A percentile compares a stretch with the other conserved stretches of the same genome.
phyloP scores from a whole-genome alignment of 805 yeast genomes.

The Limtongia smithiae region DNA sequence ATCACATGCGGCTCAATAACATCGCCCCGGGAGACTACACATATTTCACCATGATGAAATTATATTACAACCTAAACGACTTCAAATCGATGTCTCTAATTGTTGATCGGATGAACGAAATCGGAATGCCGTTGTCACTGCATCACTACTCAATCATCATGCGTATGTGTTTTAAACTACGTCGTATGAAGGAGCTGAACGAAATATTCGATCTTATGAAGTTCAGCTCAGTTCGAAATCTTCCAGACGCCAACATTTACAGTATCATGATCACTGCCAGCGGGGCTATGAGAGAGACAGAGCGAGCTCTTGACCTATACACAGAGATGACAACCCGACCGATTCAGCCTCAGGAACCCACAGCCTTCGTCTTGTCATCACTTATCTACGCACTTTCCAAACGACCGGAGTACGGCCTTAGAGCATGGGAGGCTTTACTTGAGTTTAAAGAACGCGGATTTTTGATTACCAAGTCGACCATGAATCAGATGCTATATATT shows the following conservation, averaged over 20 bases:
- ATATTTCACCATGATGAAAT: slow-evolving; percentile 37
- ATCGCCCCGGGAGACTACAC: slow-evolving; percentile 32
- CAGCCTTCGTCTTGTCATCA: slow-evolving; percentile 48
- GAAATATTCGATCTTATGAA: slow-evolving; percentile 82
- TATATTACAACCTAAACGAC: slow-evolving; percentile 33
- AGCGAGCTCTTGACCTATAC: slow-evolving; percentile 71
- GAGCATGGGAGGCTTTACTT: slow-evolving; percentile 73
- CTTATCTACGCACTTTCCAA: slow-evolving; percentile 68
- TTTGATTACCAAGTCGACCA: slow-evolving; percentile 42
- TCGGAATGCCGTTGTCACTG: slow-evolving; percentile 30
- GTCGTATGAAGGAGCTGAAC: slow-evolving; percentile 57
- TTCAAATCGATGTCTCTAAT: slow-evolving; percentile 29
- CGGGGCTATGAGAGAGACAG: slow-evolving; percentile 58
- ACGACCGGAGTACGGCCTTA: slow-evolving; percentile 44
- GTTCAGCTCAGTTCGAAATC: slow-evolving; percentile 60
- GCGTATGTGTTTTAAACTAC: slow-evolving; percentile 28
- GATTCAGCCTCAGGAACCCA: slow-evolving; percentile 41
- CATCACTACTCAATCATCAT: slow-evolving; percentile 17
- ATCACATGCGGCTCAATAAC: slow-evolving; percentile 23
- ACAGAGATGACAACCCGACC: slow-evolving; percentile 55
- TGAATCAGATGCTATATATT: slow-evolving; percentile 67
- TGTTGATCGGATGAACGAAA: slow-evolving; percentile 30
- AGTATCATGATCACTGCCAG: slow-evolving; percentile 67
- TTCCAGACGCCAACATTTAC: slow-evolving; percentile 67
- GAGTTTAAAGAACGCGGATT: slow-evolving; percentile 50